Evolutionary conservation across 257 asterid genomes (phyloP).

Genomic region (Haberlea rhodopensis): DNA sequence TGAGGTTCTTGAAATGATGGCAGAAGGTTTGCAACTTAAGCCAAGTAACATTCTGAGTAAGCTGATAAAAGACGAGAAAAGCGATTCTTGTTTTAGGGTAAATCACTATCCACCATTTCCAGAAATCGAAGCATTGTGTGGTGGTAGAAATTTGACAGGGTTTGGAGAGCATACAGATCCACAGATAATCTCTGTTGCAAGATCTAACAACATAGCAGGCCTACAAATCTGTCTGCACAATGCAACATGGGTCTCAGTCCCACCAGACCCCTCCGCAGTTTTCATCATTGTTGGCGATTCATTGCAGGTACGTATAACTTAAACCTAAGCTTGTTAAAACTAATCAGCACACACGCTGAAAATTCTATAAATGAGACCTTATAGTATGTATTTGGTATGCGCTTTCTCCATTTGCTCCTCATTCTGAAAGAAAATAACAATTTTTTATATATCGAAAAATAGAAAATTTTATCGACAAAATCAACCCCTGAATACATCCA

Average conservation of each 20-base stretch:
- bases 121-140: slow-evolving; percentile 33
- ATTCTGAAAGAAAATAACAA: no score
- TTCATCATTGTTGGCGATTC: not conserved
- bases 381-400: no score
- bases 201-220: not conserved
- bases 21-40: slow-evolving; percentile 49
- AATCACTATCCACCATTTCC: slow-evolving; percentile 70
- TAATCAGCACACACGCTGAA: not conserved
- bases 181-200: slow-evolving; percentile 48
- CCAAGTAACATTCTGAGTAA: slow-evolving; percentile 40
- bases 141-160: slow-evolving; percentile 41
- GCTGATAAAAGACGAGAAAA: slow-evolving; percentile 52
- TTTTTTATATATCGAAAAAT: no score
- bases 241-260: not conserved
- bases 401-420: no score
- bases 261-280: not conserved
- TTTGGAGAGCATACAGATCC: slow-evolving; percentile 89
- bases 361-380: no score
- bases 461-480: no score
- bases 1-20: slow-evolving; percentile 51
- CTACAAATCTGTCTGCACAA: not conserved
- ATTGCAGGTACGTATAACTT: not conserved
- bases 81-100: slow-evolving; percentile 57
- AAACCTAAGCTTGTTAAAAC: not conserved
- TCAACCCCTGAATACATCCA: no score